These are phyloP conservation scores for Hypsizygus marmoreus DNA, from an alignment of 768 basidiomycete species.

Conservation along the genomic window DNA sequence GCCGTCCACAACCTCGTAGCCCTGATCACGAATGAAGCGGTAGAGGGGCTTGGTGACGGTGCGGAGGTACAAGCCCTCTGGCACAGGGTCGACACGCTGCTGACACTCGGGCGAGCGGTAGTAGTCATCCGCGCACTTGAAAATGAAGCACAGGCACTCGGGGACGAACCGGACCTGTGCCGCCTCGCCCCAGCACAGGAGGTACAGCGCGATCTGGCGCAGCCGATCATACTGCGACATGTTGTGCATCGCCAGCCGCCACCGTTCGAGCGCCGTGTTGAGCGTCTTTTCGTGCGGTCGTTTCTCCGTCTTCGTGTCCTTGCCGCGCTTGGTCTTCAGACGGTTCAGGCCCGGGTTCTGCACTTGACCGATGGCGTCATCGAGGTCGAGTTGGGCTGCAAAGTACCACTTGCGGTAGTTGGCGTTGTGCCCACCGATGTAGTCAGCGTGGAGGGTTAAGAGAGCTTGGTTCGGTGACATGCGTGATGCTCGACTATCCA, in stretches of 20 bases:
- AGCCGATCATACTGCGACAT: conserved; percentile 99
- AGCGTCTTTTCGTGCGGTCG: conserved; percentile 68
- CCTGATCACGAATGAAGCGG: conserved; percentile 95
- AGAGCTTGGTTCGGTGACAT: conserved; percentile 97
- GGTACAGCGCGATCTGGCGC: conserved; percentile 92
- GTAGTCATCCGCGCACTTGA: conserved; percentile 99
- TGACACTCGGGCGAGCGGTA: conserved; percentile 99
- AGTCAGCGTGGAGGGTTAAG: conserved; percentile 95
- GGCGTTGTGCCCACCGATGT: conserved; percentile 97
- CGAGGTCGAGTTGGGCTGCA: conserved; percentile 96
- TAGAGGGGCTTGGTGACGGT: conserved; percentile 93
- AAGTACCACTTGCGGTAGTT: conserved; percentile 99
- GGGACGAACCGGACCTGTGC: conserved; percentile 97
- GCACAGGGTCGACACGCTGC: conserved; percentile 85
- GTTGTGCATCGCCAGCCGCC: conserved; percentile 97
- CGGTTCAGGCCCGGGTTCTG: conserved; percentile 91
- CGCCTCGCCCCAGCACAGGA: conserved; percentile 97
- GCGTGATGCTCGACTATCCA: conserved; percentile 94
- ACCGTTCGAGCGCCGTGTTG: conserved; percentile 83
- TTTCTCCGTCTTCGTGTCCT: conserved; percentile 49
- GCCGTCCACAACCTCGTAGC: conserved; percentile 94
- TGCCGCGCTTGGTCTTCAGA: conserved; percentile 67
- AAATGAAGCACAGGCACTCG: conserved; percentile 98
- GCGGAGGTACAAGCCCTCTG: conserved; percentile 92
- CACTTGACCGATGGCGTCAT: conserved; percentile 90